Evolutionary conservation across 306 rosid species (phyloP).

Genomic region (Acacia melanoxylon): DNA sequence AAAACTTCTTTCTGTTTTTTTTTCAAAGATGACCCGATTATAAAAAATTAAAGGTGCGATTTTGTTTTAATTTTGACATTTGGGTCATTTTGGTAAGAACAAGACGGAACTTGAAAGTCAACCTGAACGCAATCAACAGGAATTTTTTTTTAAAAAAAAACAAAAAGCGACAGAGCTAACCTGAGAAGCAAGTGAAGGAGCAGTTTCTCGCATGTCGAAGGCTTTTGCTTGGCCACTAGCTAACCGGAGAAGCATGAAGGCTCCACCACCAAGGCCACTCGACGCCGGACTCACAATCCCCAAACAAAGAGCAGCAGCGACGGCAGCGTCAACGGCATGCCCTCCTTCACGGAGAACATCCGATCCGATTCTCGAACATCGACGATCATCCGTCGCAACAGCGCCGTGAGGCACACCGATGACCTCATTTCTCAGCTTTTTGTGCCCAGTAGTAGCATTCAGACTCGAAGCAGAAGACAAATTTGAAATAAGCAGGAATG

Average conservation of each 20-base stretch:
- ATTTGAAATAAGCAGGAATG: slow-evolving; percentile 33
- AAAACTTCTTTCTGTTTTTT: not conserved
- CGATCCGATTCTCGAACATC: slow-evolving; percentile 74
- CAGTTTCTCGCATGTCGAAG: slow-evolving; percentile 86
- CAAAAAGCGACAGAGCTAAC: slow-evolving; percentile 24
- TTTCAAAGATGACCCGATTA: not conserved
- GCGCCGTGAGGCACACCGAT: slow-evolving; percentile 56
- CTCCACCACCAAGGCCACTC: slow-evolving; percentile 90
- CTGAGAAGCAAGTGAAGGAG: slow-evolving; percentile 69
- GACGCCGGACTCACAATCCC: slow-evolving; percentile 88
- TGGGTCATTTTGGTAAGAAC: not conserved
- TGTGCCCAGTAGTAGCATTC: not conserved
- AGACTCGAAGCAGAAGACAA: slow-evolving; percentile 34
- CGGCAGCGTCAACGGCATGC: slow-evolving; percentile 78
- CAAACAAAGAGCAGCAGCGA: slow-evolving; percentile 77
- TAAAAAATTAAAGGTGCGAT: not conserved
- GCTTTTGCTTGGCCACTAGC: slow-evolving; percentile 53
- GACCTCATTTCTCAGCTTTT: slow-evolving; percentile 45
- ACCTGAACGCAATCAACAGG: not conserved
- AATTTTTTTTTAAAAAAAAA: not conserved
- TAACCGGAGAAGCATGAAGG: slow-evolving; percentile 66
- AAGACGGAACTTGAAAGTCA: not conserved
- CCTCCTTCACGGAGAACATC: slow-evolving; percentile 65
- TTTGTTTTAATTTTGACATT: not conserved
- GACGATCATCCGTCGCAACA: slow-evolving; percentile 67